phyloP scores from a whole-genome alignment of 306 rosid species.

The Trifolium dubium region DNA sequence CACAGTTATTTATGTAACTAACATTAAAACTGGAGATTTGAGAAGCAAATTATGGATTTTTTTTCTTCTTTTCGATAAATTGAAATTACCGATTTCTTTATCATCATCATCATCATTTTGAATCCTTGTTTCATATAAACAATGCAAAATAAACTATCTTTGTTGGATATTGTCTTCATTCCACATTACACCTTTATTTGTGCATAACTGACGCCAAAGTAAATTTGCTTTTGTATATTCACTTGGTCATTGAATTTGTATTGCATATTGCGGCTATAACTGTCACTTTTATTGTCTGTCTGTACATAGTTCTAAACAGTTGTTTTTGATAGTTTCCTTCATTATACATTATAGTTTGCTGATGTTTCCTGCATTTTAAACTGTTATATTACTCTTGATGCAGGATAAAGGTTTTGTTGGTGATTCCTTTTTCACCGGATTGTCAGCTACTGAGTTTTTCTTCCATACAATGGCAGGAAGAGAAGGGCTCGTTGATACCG shows the following conservation, averaged over 20 bases:
- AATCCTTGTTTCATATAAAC: neutral
- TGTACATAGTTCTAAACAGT: conserved; percentile 4
- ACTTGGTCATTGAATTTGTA: conserved; percentile 5
- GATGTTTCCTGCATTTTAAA: conserved; percentile 33
- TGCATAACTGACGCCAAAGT: neutral
- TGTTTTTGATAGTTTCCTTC: conserved; percentile 1
- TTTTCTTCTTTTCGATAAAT: too few species aligned
- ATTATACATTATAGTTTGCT: neutral
- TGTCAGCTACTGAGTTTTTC: conserved; percentile 94
- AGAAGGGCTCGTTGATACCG: conserved; percentile 97
- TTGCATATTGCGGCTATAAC: conserved; percentile 14
- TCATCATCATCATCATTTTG: neutral
- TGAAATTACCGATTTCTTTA: neutral
- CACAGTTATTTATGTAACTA: neutral
- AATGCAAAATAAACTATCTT: too few species aligned
- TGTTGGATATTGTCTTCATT: neutral
- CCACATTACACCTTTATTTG: neutral
- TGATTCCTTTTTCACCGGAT: conserved; percentile 90
- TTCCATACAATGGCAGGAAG: conserved; percentile 99
- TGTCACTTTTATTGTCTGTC: conserved; percentile 32
- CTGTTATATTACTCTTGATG: conserved; percentile 44
- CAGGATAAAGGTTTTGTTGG: conserved; percentile 98
- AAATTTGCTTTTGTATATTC: conserved; percentile 21
- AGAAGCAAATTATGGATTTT: neutral
- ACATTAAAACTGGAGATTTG: neutral